A percentile compares a stretch with the other conserved stretches of the same genome.
Conservation (phyloP, 495 filamentous ascomycete genomes). For the Hypomontagnella submonticulosa region DNA sequence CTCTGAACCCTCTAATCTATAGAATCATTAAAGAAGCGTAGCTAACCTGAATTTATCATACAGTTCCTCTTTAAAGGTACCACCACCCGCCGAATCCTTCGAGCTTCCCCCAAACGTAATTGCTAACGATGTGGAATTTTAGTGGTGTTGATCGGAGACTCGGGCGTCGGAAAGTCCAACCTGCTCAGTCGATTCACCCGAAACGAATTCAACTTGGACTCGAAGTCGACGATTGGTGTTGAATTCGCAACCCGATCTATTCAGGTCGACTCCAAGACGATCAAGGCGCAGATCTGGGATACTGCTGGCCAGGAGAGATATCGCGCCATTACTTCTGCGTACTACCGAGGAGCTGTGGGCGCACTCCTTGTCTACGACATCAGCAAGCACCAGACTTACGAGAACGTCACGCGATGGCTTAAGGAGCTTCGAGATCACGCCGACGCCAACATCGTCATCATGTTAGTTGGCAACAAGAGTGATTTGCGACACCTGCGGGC, state of each 20-base stretch:
- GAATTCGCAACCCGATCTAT: constrained; percentile 99
- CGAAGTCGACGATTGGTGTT: constrained; percentile 99
- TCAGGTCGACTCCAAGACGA: constrained; percentile 99
- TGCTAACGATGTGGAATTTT: constrained; percentile 52
- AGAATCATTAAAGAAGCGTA: constrained; percentile 32
- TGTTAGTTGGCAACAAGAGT: constrained; percentile 99
- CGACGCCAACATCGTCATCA: constrained; percentile 99
- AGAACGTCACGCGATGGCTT: constrained; percentile 98
- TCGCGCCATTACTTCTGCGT: constrained; percentile 98
- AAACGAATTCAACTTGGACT: constrained; percentile 99
- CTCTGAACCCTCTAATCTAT: constrained; percentile 5
- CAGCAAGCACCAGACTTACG: constrained; percentile 98
- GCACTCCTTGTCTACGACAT: constrained; percentile 99
- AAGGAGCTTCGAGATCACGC: constrained; percentile 99
- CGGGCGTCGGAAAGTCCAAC: constrained; percentile 99
- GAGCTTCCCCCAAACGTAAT: constrained; percentile 21
- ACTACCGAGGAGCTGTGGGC: constrained; percentile 97
- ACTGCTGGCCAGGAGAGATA: constrained; percentile 99
- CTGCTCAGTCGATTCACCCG: constrained; percentile 99
- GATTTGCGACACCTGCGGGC: constrained; percentile 98
- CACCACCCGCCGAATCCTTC: constrained; percentile 1
- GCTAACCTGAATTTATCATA: constrained; percentile 46
- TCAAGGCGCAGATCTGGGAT: constrained; percentile 99
- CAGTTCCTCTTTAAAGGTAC: constrained; percentile 99
- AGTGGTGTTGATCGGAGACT: constrained; percentile 99